Conservation (phyloP, 352 stramenopile genomes). For the Pythium inflatum region DNA sequence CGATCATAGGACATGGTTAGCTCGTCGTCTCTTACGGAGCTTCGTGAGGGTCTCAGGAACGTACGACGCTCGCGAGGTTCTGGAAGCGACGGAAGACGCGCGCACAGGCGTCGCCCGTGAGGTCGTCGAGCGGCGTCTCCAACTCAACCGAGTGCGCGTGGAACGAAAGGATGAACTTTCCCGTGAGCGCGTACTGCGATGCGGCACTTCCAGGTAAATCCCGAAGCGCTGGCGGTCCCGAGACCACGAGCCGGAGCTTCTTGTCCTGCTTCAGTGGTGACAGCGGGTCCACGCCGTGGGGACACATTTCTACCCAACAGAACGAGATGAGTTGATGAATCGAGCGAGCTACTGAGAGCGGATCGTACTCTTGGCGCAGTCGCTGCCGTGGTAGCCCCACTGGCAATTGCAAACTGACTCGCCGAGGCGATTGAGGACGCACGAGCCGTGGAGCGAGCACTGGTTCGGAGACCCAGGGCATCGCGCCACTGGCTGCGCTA, state of each 20-base stretch:
- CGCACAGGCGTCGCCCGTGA: constrained; percentile 64
- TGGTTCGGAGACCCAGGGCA: constrained; percentile 67
- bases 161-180: constrained; percentile 62
- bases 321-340: background rate
- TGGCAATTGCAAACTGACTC: constrained; percentile 81
- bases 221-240: constrained; percentile 12
- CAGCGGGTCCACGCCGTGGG: constrained; percentile 61
- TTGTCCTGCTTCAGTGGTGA: constrained; percentile 48
- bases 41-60: too few relatives aligned
- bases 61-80: constrained; percentile 62
- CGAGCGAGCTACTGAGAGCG: background rate
- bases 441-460: constrained; percentile 71
- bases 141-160: constrained; percentile 74
- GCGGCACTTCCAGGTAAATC: background rate
- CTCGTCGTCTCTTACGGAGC: too few relatives aligned
- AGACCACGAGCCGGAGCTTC: constrained; percentile 52
- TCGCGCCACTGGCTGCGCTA: constrained; percentile 10
- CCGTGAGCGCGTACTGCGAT: constrained; percentile 33
- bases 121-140: constrained; percentile 50
- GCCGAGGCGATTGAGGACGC: constrained; percentile 63
- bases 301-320: constrained; percentile 70
- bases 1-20: background rate
- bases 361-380: constrained; percentile 66
- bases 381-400: constrained; percentile 62
- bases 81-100: constrained; percentile 70